phyloP scores from a whole-genome alignment of 192 early-diverging fungal genomes.

The Coemansia sp. region DNA sequence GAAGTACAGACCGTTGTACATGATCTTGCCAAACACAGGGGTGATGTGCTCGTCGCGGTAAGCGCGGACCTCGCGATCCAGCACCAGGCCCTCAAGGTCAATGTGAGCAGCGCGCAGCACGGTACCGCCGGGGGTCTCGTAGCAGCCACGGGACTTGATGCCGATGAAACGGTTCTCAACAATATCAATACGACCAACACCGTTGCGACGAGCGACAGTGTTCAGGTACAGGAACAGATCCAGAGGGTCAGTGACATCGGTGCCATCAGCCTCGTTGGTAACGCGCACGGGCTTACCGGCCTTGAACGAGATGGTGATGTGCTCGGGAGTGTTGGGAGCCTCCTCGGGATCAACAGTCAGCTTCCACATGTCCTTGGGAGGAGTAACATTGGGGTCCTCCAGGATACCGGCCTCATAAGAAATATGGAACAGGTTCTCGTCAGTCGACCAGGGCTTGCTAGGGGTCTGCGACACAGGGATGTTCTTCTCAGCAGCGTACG shows the following conservation, averaged over 20 bases:
- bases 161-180: slow-evolving; percentile 99
- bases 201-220: slow-evolving; percentile 91
- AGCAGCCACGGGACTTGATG: slow-evolving; percentile 98
- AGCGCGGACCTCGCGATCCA: slow-evolving; percentile 94
- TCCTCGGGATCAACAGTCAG: slow-evolving; percentile 95
- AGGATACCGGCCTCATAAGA: slow-evolving; percentile 98
- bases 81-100: slow-evolving; percentile 90
- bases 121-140: slow-evolving; percentile 98
- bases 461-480: slow-evolving; percentile 95
- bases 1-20: slow-evolving; percentile 98
- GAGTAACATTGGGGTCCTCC: slow-evolving; percentile 94
- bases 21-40: slow-evolving; percentile 63
- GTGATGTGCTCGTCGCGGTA: slow-evolving; percentile 91
- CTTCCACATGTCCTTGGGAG: slow-evolving; percentile 99
- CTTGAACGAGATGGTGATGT: slow-evolving; percentile 86
- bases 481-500: slow-evolving; percentile 81
- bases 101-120: slow-evolving; percentile 92
- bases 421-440: slow-evolving; percentile 99
- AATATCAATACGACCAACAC: slow-evolving; percentile 98
- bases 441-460: slow-evolving; percentile 98
- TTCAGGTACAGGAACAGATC: slow-evolving; percentile 96
- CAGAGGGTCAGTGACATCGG: slow-evolving; percentile 63
- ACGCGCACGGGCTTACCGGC: slow-evolving; percentile 87
- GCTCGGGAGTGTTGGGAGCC: slow-evolving; percentile 94
- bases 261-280: slow-evolving; percentile 73